Base-by-base conservation (phyloP, 352 stramenopile species). In the Phytophthora citrophthora region DNA sequence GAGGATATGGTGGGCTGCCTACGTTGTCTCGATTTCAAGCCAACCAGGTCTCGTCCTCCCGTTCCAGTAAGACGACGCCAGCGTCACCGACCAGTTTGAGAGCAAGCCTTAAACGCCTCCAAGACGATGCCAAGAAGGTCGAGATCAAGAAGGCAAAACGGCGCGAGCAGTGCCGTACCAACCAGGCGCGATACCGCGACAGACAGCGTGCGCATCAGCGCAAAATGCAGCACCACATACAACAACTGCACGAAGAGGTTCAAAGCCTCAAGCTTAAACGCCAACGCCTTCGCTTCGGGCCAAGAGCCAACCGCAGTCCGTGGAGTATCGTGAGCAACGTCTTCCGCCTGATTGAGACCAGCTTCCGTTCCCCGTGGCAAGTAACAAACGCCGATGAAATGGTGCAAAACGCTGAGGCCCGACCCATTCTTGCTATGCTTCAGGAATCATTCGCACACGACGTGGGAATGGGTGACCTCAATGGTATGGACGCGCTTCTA, bases 121-220 rank as follows among this genome's bases (percentile, higher is more conserved):
- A 20, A 5, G 34, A 68, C 2, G 45, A 52, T 12, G 50, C 43
- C 9, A 51, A 39, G 3, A 12, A 5, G 7, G 6, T 51, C 9
- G 50, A 48, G 32, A 39, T 41, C 6, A 68, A 46, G 34, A 68
- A 68, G 18, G 26, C 59, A 7, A 63, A 32, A 7, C 51, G 60
- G 57, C 60, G 52, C 3, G 60, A 68, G 8, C 57, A 72, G 20
- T 61, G 59, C 31, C 64, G 57, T 5, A 27, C 13, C 39, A 72
- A 66, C 46, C 64, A 72, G 31, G 57, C 64, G 4, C 64, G 64
- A n/a, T 72, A 63, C 26, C 64, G 56, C 8, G 45, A 56, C 13
- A 62, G 49, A 54, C 38, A 63, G 18, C 56, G 51, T 11, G 15
- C 16, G 15, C 26, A 23, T 0, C 11, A 60, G 29, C 27, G 27